phyloP scores from a whole-genome alignment of 1,139 yeast genomes.

The Candida labiduridarum region DNA sequence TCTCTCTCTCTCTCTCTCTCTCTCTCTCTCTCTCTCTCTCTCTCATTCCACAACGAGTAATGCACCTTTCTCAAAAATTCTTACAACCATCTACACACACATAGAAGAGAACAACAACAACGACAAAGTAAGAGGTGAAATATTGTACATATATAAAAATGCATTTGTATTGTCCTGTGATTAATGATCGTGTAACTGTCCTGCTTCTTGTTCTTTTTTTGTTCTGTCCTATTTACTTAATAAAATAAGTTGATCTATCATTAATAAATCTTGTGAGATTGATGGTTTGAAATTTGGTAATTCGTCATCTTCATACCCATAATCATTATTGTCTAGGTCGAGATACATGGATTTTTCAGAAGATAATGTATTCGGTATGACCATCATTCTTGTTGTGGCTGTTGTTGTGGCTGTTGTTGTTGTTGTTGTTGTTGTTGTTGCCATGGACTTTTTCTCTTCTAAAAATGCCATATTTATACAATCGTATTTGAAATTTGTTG shows the following conservation, averaged over 20 bases:
- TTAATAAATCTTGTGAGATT: constrained; percentile 11
- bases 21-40: too few relatives aligned
- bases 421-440: constrained; percentile 5
- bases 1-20: too few relatives aligned
- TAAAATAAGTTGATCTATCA: constrained; percentile 14
- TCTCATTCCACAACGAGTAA: too few relatives aligned
- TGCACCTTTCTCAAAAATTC: too few relatives aligned
- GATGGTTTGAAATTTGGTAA: constrained; percentile 9
- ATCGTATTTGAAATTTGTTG: constrained; percentile 23
- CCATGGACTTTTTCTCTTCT: constrained; percentile 12
- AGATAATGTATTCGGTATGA: background rate
- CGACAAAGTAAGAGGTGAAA: too few relatives aligned
- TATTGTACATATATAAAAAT: too few relatives aligned
- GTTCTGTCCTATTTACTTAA: background rate
- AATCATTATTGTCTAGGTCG: constrained; percentile 6
- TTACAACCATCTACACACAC: too few relatives aligned
- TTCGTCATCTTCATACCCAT: constrained; percentile 4
- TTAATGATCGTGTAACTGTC: background rate
- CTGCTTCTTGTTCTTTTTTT: background rate
- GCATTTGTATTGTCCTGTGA: too few relatives aligned
- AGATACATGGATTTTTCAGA: constrained; percentile 3
- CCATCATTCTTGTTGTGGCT: background rate
- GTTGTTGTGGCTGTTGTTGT: background rate
- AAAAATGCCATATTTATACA: constrained; percentile 28
- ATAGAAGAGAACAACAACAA: too few relatives aligned